Evolutionary conservation across 176 grass and related monocot genomes (phyloP), one percentile per base, ranked within the genome.

Genomic region (Cenchrus fungigraminus): DNA sequence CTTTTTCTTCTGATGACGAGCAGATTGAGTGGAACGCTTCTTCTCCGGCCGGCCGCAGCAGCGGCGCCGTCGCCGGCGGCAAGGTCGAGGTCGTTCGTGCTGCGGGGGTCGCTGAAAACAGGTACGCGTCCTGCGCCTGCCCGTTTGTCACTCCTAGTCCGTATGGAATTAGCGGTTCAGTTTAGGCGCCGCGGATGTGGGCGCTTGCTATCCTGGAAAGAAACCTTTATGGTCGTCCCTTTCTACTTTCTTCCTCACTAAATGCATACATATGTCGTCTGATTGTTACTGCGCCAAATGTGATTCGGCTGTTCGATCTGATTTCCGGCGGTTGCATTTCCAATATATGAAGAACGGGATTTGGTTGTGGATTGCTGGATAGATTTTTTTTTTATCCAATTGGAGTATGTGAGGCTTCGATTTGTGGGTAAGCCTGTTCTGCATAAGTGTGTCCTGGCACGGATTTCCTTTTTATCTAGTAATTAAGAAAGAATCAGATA

Each of bases 11-110:
- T 6, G 45, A 46, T 2, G 31, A 37, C 31, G 73, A 76, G 16
- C 73, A 12, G 16, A 76, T 76, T 76, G 73, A 15, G 32, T 4
- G 31, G 53, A 58, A 9, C 73, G 32, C 73, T 55, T 57, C 73
- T 20, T 22, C 37, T 19, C 71, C 52, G 29, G 73, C 52, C 4
- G 56, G 52, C 25, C 25, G 25, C 25, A 25, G 25, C 31, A 20
- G 73, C 29, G 31, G 29, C 71, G 12, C 25, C 2, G 25, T 53
- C 46, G 12, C 12, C 13, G 28, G 22, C 32, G 7, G 7, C 72
- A 5, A 6, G 8, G 31, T 2, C 28, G 0, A 4, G 52, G 29
- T 16, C 14, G 8, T 62, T 14, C 29, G 51, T 15, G 51, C 51
- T 6, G 51, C 31, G 51, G 29, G 49, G 25, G 3, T 74, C 25